Conservation (phyloP, 2,329 filamentous ascomycete species). For the Colletotrichum simmondsii region DNA sequence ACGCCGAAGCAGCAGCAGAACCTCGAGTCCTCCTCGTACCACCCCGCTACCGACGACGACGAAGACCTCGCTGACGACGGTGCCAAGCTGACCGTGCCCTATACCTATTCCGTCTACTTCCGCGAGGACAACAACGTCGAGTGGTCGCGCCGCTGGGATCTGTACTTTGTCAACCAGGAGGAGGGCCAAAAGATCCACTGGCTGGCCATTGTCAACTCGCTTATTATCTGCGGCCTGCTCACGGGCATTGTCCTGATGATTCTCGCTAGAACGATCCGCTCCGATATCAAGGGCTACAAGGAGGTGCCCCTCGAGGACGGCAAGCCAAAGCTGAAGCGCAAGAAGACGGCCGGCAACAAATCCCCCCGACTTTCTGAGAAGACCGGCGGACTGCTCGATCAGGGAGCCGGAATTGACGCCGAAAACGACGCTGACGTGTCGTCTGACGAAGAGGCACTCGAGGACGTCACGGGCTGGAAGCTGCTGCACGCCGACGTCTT, state of each 20-base stretch:
- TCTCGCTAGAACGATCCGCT: constrained; percentile 79
- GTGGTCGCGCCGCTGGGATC: constrained; percentile 87
- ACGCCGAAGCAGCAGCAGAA: constrained; percentile 52
- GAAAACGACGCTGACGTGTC: constrained; percentile 65
- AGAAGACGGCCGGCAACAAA: constrained; percentile 48
- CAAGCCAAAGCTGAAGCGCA: constrained; percentile 65
- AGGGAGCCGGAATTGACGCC: constrained; percentile 57
- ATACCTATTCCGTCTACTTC: constrained; percentile 92
- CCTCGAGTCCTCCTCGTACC: constrained; percentile 65
- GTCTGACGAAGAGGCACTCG: constrained; percentile 77
- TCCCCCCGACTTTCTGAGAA: constrained; percentile 56
- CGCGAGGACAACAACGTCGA: constrained; percentile 83
- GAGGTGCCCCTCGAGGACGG: constrained; percentile 75
- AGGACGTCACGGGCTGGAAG: constrained; percentile 91
- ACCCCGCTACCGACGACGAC: constrained; percentile 61
- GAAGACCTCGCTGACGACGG: constrained; percentile 68
- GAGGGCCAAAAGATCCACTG: constrained; percentile 86
- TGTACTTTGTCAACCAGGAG: constrained; percentile 90
- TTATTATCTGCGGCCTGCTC: constrained; percentile 83
- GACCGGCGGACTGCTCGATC: constrained; percentile 68
- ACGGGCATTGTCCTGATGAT: constrained; percentile 86
- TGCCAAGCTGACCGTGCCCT: constrained; percentile 78
- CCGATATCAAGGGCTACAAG: constrained; percentile 81
- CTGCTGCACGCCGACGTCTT: constrained; percentile 90
- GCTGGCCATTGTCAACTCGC: constrained; percentile 87